Percentiles rank a stretch among this genome's conserved stretches.
phyloP scores from a whole-genome alignment of 768 basidiomycete species.

The Holtermannia corniformis region DNA sequence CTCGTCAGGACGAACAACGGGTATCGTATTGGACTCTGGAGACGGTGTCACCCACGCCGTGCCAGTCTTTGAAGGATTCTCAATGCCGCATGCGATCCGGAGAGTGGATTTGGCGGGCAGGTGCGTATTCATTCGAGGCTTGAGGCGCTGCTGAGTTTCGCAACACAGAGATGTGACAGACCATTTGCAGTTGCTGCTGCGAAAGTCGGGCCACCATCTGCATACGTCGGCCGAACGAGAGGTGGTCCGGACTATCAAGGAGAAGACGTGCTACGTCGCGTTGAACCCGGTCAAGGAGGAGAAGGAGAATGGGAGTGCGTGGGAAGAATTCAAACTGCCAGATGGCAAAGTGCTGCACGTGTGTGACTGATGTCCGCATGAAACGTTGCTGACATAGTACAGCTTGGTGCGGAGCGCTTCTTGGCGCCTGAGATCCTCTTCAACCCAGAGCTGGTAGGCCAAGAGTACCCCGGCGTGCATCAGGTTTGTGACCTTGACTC shows the following conservation, averaged over 20 bases:
- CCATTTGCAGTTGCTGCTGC: conserved; percentile 82
- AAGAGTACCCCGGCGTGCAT: conserved; percentile 93
- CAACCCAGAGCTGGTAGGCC: conserved; percentile 91
- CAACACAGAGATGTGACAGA: conserved; percentile 80
- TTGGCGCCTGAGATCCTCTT: conserved; percentile 95
- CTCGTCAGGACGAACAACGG: conserved; percentile 94
- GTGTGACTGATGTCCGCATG: conserved; percentile 21
- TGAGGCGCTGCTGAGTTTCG: no score
- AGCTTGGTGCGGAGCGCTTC: conserved; percentile 93
- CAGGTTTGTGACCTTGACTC: conserved; percentile 45
- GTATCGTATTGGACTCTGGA: conserved; percentile 97
- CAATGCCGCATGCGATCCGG: conserved; percentile 95
- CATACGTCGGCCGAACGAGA: conserved; percentile 96
- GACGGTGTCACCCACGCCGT: conserved; percentile 99
- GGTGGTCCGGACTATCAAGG: conserved; percentile 93
- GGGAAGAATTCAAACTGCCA: conserved; percentile 83
- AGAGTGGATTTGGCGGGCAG: conserved; percentile 93
- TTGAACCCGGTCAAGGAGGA: conserved; percentile 89
- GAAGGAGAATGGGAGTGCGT: conserved; percentile 64
- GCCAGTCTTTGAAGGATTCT: conserved; percentile 97
- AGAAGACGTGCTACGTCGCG: conserved; percentile 94
- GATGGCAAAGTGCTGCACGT: conserved; percentile 92
- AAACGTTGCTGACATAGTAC: conserved; percentile 2
- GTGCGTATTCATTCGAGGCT: conserved; percentile 47
- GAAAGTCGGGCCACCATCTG: conserved; percentile 88